Percentiles rank a stretch among this genome's conserved stretches.
Evolutionary conservation across 352 stramenopile species (phyloP).

Genomic region (Phytopythium delawarense): DNA sequence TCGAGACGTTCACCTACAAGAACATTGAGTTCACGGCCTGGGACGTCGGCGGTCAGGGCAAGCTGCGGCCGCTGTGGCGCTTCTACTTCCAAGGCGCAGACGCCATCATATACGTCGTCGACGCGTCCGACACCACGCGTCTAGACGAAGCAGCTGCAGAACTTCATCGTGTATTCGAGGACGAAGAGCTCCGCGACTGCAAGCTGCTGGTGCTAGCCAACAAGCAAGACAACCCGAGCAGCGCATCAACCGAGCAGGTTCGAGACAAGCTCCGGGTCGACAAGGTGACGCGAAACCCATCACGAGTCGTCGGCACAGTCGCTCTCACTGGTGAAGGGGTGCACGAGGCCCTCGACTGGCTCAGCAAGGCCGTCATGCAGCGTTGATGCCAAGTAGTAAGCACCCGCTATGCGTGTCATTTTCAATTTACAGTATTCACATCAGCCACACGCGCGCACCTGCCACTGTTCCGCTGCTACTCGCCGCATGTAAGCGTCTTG

Average conservation of each 20-base stretch:
- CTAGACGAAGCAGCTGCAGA: constrained; percentile 43
- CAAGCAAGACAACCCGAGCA: constrained; percentile 34
- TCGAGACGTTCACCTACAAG: constrained; percentile 68
- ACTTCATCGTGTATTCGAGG: constrained; percentile 34
- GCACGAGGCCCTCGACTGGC: constrained; percentile 42
- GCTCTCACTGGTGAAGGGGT: constrained; percentile 30
- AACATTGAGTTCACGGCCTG: constrained; percentile 74
- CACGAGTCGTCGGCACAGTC: constrained; percentile 23
- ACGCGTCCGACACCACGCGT: constrained; percentile 45
- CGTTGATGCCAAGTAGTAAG: constrained; percentile 4
- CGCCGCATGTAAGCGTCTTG: constrained; percentile 3
- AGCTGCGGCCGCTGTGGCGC: constrained; percentile 61
- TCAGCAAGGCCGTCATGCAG: constrained; percentile 25
- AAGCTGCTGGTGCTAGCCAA: constrained; percentile 43
- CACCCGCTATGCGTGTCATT: neutral
- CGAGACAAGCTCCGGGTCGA: constrained; percentile 25
- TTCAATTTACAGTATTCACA: neutral
- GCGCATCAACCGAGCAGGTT: constrained; percentile 24
- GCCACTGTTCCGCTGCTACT: neutral
- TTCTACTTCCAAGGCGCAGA: constrained; percentile 69
- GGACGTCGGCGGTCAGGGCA: constrained; percentile 77
- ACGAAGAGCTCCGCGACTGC: constrained; percentile 28
- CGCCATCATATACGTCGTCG: constrained; percentile 84
- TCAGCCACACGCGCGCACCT: neutral
- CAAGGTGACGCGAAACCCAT: constrained; percentile 27